Evolutionary conservation across 2,329 filamentous ascomycete species (phyloP), one percentile per base, ranked within the genome.

Genomic region (Ceratocystiopsis sp.): DNA sequence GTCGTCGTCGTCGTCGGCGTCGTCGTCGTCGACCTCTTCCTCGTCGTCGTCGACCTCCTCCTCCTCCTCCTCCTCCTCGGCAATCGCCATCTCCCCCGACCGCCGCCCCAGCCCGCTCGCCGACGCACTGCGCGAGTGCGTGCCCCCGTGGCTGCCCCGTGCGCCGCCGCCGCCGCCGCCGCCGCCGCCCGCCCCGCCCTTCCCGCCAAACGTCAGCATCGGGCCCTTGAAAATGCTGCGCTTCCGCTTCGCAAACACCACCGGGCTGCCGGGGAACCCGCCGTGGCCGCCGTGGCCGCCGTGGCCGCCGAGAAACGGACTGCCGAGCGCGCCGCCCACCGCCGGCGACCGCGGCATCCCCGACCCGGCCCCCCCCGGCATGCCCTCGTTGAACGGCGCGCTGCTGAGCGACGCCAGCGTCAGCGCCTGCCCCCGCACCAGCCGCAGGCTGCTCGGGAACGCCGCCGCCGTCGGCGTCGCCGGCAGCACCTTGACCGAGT

Each of bases 401-500:
- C 37, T 32, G 3, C 16, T 17, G n/a, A 41, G 7, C 13, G 41
- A 12, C 16, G 37, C 9, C 29, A 13, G 4, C 4, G 18, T n/a
- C 4, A 18, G 16, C 0, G 68, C 65, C 0, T 66, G 58, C 14
- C 69, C 77, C 29, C 86, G 75, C 2, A 89, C 84, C 13, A 95
- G 67, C 3, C 89, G 79, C 46, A 95, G 83, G 51, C 87, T 93
- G 42, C 78, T 83, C 0, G 89, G 87, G 53, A 96, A 93, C 1
- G 74, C 65, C 15, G 69, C 67, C 3, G 72, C 64, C 0, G 81
- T 87, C 0, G 89, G 89, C 0, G 87, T 94, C 0, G 84, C 84
- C 1, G 91, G 89, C 3, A 96, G 74, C n/a, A 96, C 82, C 62
- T 96, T 96, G 53, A 96, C 81, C 0, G 84, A 93, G 51, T 84